Evolutionary conservation across 495 filamentous ascomycete species (phyloP).

Genomic region (Lasiosphaeris hirsuta): DNA sequence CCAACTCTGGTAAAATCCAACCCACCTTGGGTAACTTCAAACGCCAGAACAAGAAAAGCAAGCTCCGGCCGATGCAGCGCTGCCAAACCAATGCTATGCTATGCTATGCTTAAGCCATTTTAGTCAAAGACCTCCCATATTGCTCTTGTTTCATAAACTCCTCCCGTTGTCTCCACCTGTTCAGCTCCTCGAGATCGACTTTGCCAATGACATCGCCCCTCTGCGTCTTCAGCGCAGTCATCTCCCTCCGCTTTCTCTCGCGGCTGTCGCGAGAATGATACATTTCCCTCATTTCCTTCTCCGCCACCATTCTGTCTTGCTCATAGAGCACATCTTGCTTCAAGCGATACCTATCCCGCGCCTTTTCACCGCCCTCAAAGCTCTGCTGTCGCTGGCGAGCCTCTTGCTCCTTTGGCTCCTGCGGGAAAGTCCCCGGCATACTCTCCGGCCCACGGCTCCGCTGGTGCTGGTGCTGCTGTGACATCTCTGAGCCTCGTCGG

Average conservation of each 20-base stretch:
- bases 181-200: slow-evolving; percentile 26
- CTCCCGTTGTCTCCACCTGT: slow-evolving; percentile 22
- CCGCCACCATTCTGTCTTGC: slow-evolving; percentile 8
- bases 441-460: not conserved
- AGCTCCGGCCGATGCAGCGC: no score
- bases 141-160: not conserved
- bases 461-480: slow-evolving; percentile 14
- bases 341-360: not conserved
- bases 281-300: slow-evolving; percentile 12
- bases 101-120: not conserved
- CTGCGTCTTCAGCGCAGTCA: slow-evolving; percentile 24
- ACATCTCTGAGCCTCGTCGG: slow-evolving; percentile 18
- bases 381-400: not conserved
- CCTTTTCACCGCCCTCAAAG: not conserved
- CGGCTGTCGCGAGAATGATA: not conserved
- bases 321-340: slow-evolving; percentile 9
- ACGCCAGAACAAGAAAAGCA: no score
- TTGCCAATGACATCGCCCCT: slow-evolving; percentile 28
- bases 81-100: no score
- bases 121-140: slow-evolving; percentile 4
- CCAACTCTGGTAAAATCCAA: no score
- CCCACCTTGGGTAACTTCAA: no score
- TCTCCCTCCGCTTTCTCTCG: slow-evolving; percentile 16
- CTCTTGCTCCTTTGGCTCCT: not conserved
- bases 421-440: not conserved